Base-by-base conservation (phyloP, 495 filamentous ascomycete species). In the Aspergillus sclerotioniger region DNA sequence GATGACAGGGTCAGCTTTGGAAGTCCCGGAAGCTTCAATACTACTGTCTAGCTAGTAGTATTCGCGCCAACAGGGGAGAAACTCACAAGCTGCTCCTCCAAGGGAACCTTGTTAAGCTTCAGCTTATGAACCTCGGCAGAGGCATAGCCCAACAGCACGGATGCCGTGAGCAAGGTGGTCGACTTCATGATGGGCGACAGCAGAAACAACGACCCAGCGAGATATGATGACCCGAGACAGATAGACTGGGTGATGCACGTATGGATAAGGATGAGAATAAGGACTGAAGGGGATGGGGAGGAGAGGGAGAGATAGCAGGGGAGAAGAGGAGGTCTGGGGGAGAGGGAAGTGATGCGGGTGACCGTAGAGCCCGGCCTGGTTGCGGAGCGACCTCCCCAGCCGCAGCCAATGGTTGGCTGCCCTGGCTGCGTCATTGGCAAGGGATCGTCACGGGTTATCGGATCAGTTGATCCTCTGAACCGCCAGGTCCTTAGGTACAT, bases 21-120 rank as follows among this genome's bases (percentile, higher is more conserved):
- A 1, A 19, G 20, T 17, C n/a, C 13, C 12, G 20, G 10, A 32
- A 41, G 37, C 37, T 41, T 17, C 7, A 31, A 53, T 17, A 21
- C 9, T 31, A 56, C 47, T 17, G 37, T 48, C 12, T 29, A 39
- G 15, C 53, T 52, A 13, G 32, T 25, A 25, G 5, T 15, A 31
- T 45, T 54, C 10, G 17, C 29, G 16, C 32, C 7, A 35, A 32
- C 43, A 41, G 43, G 39, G 19, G 33, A 51, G 58, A 53, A 29
- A 81, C 89, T 66, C 80, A 95, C 92, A 66, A 99, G 84, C 77
- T 97, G 93, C 73, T 98, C 90, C 20, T 87, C 81, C 39, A 98
- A 80, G 59, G 95, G 90, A 53, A 98, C 78, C 86, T 99, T 99
- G 83, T 96, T 88, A 65, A 99, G 86, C 82, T 95, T 95, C 81